Evolutionary conservation across 306 rosid species (phyloP).

Genomic region (Delonix regia): DNA sequence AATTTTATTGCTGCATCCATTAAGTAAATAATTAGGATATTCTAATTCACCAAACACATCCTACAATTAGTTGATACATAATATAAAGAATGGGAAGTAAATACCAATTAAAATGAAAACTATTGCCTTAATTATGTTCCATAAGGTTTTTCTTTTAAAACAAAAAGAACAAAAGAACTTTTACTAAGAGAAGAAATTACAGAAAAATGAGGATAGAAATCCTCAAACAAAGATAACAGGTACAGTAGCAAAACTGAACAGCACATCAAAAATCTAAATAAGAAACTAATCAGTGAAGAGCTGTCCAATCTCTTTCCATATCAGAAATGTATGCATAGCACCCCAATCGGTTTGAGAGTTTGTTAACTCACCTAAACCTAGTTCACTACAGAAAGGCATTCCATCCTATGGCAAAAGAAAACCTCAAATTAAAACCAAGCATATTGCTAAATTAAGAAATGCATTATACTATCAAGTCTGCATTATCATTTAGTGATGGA

Average conservation of each 20-base stretch:
- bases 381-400: background rate
- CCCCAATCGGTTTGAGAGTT: background rate
- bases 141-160: background rate
- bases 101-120: background rate
- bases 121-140: background rate
- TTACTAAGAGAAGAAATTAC: background rate
- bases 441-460: background rate
- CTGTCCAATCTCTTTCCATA: background rate
- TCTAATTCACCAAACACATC: constrained; percentile 23
- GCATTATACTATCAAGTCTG: background rate
- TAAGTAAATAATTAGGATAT: constrained; percentile 38
- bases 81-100: constrained; percentile 15
- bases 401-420: background rate
- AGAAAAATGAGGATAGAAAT: background rate
- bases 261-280: background rate
- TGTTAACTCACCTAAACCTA: background rate
- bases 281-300: background rate
- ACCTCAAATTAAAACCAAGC: background rate
- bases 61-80: constrained; percentile 12
- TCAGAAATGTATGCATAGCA: background rate
- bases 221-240: background rate
- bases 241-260: background rate
- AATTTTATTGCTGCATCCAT: constrained; percentile 83
- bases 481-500: background rate
- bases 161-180: background rate